Evolutionary conservation across 164 flowering plant genomes (phyloP).

Genomic region (Macadamia integrifolia): DNA sequence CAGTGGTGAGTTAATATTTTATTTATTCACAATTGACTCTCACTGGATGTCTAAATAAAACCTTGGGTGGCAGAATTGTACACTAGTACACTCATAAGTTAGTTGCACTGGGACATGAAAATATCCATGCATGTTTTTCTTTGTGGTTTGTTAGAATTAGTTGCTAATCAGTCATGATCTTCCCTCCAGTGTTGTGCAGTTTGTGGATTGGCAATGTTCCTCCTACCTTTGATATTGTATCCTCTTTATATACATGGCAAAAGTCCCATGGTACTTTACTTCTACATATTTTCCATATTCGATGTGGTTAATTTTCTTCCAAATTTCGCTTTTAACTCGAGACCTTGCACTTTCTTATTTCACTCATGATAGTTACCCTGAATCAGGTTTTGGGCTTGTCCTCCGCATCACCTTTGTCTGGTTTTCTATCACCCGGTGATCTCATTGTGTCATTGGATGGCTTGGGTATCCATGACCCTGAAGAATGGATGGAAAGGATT

Average conservation of each 20-base stretch:
- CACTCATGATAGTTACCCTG: constrained; percentile 2
- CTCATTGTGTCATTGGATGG: constrained; percentile 67
- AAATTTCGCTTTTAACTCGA: not conserved
- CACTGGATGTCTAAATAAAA: not conserved
- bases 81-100: not conserved
- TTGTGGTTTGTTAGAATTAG: not conserved
- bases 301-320: not conserved
- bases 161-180: constrained; percentile 9
- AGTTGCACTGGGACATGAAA: not conserved
- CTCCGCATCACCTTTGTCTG: constrained; percentile 52
- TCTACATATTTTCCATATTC: not conserved
- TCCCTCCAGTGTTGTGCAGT: constrained; percentile 59
- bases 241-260: constrained; percentile 68
- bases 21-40: not conserved
- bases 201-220: constrained; percentile 55
- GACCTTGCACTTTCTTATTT: not conserved
- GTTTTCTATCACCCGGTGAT: constrained; percentile 65
- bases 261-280: constrained; percentile 53
- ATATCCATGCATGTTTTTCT: not conserved
- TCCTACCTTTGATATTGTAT: constrained; percentile 55
- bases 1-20: constrained; percentile 49
- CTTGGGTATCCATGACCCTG: constrained; percentile 28
- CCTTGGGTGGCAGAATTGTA: not conserved
- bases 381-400: constrained; percentile 64
- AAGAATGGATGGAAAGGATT: constrained; percentile 56